A percentile compares a stretch with the other conserved stretches of the same genome.
These are phyloP conservation scores for Exophiala xenobiotica DNA, from an alignment of 2,329 filamentous ascomycete species.

Conservation along the genomic window DNA sequence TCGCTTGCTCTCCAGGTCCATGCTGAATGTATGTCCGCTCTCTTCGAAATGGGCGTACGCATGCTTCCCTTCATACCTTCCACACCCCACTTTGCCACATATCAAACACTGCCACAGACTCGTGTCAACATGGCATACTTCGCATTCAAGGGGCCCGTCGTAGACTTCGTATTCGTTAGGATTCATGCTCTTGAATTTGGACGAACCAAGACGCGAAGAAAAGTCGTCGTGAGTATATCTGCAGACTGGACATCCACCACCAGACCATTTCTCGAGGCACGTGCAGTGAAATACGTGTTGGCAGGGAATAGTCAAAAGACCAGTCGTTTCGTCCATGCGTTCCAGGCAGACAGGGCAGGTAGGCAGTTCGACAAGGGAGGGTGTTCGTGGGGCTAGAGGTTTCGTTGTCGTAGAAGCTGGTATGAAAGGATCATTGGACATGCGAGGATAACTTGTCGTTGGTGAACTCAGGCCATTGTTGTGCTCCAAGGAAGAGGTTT, in stretches of 20 bases:
- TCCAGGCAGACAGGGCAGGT: slow-evolving; percentile 96
- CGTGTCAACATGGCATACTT: slow-evolving; percentile 72
- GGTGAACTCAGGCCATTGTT: slow-evolving; percentile 35
- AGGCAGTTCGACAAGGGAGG: slow-evolving; percentile 83
- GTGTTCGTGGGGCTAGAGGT: slow-evolving; percentile 71
- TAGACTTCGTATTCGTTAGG: slow-evolving; percentile 55
- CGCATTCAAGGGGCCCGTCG: slow-evolving; percentile 60
- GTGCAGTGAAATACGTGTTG: slow-evolving; percentile 98
- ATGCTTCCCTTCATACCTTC: slow-evolving; percentile 89
- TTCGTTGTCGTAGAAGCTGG: slow-evolving; percentile 56
- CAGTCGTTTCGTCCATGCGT: slow-evolving; percentile 96
- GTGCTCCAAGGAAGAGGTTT: slow-evolving; percentile 43
- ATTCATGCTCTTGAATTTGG: slow-evolving; percentile 29
- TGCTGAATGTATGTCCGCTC: slow-evolving; percentile 84
- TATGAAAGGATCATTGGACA: slow-evolving; percentile 64
- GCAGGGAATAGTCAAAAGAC: slow-evolving; percentile 90
- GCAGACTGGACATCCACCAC: slow-evolving; percentile 90
- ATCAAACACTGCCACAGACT: slow-evolving; percentile 96
- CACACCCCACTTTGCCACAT: slow-evolving; percentile 89
- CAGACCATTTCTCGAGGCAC: slow-evolving; percentile 94
- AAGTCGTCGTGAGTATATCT: slow-evolving; percentile 73
- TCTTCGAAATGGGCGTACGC: slow-evolving; percentile 92
- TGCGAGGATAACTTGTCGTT: slow-evolving; percentile 57
- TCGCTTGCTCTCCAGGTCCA: slow-evolving; percentile 89
- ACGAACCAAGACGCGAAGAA: slow-evolving; percentile 33